Evolutionary conservation across 495 filamentous ascomycete species (phyloP), one percentile per base, ranked within the genome.

Genomic region (Clohesyomyces aquaticus): DNA sequence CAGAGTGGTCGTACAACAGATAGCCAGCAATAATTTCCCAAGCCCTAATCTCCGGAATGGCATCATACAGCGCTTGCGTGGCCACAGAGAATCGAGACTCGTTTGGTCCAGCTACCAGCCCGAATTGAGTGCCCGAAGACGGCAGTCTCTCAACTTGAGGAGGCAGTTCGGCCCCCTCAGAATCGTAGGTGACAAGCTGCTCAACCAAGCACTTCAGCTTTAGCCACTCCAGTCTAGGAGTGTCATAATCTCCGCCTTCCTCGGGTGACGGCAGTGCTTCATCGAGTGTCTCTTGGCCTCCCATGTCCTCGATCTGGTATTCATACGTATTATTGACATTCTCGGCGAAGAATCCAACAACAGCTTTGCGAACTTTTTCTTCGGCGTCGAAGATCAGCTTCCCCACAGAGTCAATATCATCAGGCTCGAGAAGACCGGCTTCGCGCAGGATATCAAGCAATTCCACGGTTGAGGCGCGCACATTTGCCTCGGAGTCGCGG

Each of bases 1-100:
- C 82, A 0, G 91, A 92, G 72, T 96, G 91, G 65, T 98, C 94
- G 67, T 91, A 95, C 0, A 98, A 80, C 10, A 98, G 82, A 77
- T 97, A 98, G 6, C 89, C 91, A 25, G 91, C 89, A 25, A 98
- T 77, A 0, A 88, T 81, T 72, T 96, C 89, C 95, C 95, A 98
- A 52, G 91, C 86, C 54, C 82, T 81, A 12, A 96, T 78, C 63
- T 93, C 89, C 9, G 83, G 78, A 59, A 96, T 82, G 61, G 88
- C 86, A 28, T 94, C 88, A 73, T 89, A 96, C 14, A 98, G 81
- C 0, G 86, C 89, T 62, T 93, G 86, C 0, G 91, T 88, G 14
- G 94, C 94, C 19, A 96, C 81, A 14, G 88, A 87, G 63, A 95
- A 90, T 26, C 94, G 83, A 1, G 91, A 94, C 61, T 94, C 91